These are phyloP conservation scores for Aspergillus flavus DNA, from an alignment of 2,329 filamentous ascomycete species.

Conservation along the genomic window DNA sequence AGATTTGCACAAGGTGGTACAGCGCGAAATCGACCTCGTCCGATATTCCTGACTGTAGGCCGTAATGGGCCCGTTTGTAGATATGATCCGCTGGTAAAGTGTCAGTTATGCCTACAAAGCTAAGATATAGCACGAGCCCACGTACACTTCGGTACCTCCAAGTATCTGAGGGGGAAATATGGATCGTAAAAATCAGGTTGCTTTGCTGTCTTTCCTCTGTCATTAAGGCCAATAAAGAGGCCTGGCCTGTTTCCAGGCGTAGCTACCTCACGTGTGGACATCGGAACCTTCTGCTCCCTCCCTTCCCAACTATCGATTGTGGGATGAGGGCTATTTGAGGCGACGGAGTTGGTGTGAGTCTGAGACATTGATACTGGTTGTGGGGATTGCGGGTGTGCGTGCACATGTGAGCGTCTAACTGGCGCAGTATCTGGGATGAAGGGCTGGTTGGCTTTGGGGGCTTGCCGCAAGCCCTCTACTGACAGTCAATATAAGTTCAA, in stretches of 20 bases:
- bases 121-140: slow-evolving; percentile 1
- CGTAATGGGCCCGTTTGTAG: slow-evolving; percentile 83
- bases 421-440: slow-evolving; percentile 44
- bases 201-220: slow-evolving; percentile 32
- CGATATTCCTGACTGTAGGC: slow-evolving; percentile 75
- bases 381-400: slow-evolving; percentile 35
- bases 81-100: slow-evolving; percentile 60
- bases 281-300: slow-evolving; percentile 40
- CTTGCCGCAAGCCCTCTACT: slow-evolving; percentile 43
- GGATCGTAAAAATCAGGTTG: slow-evolving; percentile 43
- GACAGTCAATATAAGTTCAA: slow-evolving; percentile 17
- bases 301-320: slow-evolving; percentile 41
- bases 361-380: slow-evolving; percentile 32
- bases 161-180: slow-evolving; percentile 38
- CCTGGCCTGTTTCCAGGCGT: slow-evolving; percentile 48
- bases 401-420: slow-evolving; percentile 34
- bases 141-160: slow-evolving; percentile 42
- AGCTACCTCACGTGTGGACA: slow-evolving; percentile 43
- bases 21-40: slow-evolving; percentile 90
- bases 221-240: slow-evolving; percentile 33
- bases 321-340: slow-evolving; percentile 33
- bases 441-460: slow-evolving; percentile 42
- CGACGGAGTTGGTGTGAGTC: slow-evolving; percentile 32
- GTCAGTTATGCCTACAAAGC: slow-evolving; percentile 14
- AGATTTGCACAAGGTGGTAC: slow-evolving; percentile 93